Evolutionary conservation across 1,284 basidiomycete species (phyloP), one percentile per base, ranked within the genome.

Genomic region (Rhodotorula sp.): DNA sequence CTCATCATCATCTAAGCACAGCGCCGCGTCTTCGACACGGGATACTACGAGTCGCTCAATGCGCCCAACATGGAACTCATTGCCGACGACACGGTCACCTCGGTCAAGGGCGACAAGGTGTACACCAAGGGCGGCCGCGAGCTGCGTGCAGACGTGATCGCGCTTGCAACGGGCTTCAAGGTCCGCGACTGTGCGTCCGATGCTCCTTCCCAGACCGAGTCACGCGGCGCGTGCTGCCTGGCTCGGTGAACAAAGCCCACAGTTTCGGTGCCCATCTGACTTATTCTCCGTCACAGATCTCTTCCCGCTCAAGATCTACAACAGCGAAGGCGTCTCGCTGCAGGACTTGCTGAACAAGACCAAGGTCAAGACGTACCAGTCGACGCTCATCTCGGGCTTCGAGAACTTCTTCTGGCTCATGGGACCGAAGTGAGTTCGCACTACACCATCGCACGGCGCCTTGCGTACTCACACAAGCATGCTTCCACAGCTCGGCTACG

Each of bases 401-500:
- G 73, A 73, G 45, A 76, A 74, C 53, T 66, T 74, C 23, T 73
- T 73, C 67, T 73, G 72, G 69, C 14, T 74, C n/a, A 77, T 75
- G 75, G 75, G 73, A 4, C 75, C 74, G 23, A 71, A 73, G 46
- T 61, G 13, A 17, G 59, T 27, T 14, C 14, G n/a, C n/a, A n/a
- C n/a, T n/a, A n/a, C n/a, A n/a, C n/a, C n/a, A n/a, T n/a, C n/a
- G n/a, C n/a, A n/a, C n/a, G n/a, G n/a, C n/a, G n/a, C n/a, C n/a
- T n/a, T n/a, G n/a, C n/a, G n/a, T n/a, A n/a, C n/a, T n/a, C n/a
- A n/a, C n/a, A n/a, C n/a, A n/a, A n/a, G n/a, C n/a, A 23, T 21
- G 19, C 34, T 41, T 41, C 3, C 55, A 10, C 44, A 61, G 59
- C 54, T 61, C 61, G 27, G 70, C 75, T 0, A 77, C 75, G 16